phyloP scores from a whole-genome alignment of 371 early-diverging fungal genomes.

The Dichotomocladium elegans region DNA sequence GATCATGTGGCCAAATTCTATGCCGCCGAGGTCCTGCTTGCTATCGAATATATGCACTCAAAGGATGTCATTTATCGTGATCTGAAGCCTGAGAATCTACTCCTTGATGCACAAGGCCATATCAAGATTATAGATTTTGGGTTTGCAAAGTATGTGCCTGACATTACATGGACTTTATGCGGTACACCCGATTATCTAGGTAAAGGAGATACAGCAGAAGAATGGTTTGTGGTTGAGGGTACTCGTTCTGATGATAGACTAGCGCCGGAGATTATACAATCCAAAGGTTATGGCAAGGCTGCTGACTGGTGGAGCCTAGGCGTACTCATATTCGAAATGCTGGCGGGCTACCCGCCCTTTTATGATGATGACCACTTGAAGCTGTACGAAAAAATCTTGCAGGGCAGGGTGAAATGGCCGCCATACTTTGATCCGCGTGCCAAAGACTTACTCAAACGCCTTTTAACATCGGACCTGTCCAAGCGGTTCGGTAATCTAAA shows the following conservation, averaged over 20 bases:
- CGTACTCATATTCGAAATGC: conserved; percentile 77
- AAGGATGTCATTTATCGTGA: conserved; percentile 92
- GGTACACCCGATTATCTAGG: conserved; percentile 97
- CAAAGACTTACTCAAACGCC: conserved; percentile 84
- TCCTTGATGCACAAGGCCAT: conserved; percentile 91
- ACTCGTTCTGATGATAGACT: conserved; percentile 19
- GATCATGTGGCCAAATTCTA: conserved; percentile 87
- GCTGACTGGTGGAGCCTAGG: conserved; percentile 99
- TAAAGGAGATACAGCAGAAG: too few species aligned
- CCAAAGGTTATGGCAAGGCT: conserved; percentile 93
- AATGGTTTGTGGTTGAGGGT: conserved; percentile 16
- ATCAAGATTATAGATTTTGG: conserved; percentile 99
- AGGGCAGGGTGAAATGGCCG: conserved; percentile 85
- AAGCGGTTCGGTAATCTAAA: conserved; percentile 92
- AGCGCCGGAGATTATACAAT: conserved; percentile 97
- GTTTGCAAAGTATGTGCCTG: conserved; percentile 94
- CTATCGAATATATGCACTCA: conserved; percentile 86
- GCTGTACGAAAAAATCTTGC: conserved; percentile 93
- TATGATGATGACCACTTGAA: conserved; percentile 95
- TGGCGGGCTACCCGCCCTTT: conserved; percentile 86
- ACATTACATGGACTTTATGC: conserved; percentile 95
- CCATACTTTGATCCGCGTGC: conserved; percentile 85
- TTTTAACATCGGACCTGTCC: conserved; percentile 85
- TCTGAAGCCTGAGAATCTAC: conserved; percentile 92
- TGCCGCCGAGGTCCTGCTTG: conserved; percentile 68